Base-by-base conservation (phyloP, 2,329 filamentous ascomycete genomes). In the Arachnomyces sp. region DNA sequence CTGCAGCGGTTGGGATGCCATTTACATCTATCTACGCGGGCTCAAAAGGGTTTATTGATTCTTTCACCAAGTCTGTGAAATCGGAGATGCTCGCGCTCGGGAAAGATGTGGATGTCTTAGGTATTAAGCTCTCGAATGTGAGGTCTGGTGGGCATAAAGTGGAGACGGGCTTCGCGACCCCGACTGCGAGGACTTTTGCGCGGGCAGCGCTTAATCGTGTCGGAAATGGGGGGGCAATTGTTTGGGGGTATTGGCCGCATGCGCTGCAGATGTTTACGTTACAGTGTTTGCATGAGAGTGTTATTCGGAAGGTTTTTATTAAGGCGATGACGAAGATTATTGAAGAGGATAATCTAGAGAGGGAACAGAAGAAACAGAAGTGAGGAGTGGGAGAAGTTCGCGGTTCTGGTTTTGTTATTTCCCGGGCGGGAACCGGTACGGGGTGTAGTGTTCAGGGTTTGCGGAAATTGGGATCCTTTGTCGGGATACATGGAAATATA, bases 1-100 rank as follows among this genome's bases (percentile, higher is more conserved):
- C 69, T 3, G 58, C 68, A 2, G 64, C 68, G 34, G 50, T 60
- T 11, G 69, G 68, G 1, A 43, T 72, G 9, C 74, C 74, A 0
- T 69, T 69, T 44, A 45, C 74, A 2, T 52, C 54, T 7, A 49
- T 65, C 2, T 77, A 76, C 53, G 57, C 61, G 7, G 61, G 58
- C 0, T 57, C 63, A 16, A 76, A 76, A 54, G 64, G 59, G 2
- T 74, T 67, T 49, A 58, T 67, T 31, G 58, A 61, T 34, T 53
- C 59, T 0, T 66, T 68, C 42, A 65, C 64, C 1, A 48, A 51
- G 7, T 53, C 60, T 2, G 52, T 76, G 8, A 45, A 51, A 1
- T 56, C 62, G 3, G 74, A 77, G 50, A 57, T 70, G 55, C 48
- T 46, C 9, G 55, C 58, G 2, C 60, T 66, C 28, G 52, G 53